Percentiles rank a stretch among this genome's conserved stretches.
Conservation (phyloP, 139 green algal genomes). For the Chlorella sorokiniana region DNA sequence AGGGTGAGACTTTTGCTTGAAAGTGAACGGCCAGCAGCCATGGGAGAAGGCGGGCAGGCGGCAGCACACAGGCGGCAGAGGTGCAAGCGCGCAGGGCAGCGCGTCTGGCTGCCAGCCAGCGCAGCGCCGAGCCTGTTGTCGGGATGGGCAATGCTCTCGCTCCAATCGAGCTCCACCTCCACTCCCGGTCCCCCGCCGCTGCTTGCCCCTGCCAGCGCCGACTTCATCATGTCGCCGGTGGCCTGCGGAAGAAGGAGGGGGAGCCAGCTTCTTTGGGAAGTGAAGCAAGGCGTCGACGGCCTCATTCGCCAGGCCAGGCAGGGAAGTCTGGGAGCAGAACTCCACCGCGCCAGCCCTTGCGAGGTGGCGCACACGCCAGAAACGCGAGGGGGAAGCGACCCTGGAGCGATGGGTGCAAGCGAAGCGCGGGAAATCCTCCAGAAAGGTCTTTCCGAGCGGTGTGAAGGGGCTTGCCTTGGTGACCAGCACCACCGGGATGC, state of each 20-base stretch:
- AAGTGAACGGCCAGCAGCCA: not conserved
- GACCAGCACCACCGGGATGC: conserved; percentile 71
- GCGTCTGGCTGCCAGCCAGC: not conserved
- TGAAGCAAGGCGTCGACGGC: not conserved
- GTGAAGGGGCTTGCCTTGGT: conserved; percentile 25
- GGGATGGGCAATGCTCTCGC: conserved; percentile 64
- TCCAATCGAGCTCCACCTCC: conserved; percentile 72
- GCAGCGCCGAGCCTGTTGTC: conserved; percentile 45
- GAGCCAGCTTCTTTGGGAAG: not conserved
- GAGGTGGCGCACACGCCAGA: too few relatives aligned
- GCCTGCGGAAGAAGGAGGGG: conserved; percentile 16
- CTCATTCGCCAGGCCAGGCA: too few relatives aligned
- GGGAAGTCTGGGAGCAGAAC: too few relatives aligned
- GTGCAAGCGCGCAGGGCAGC: too few relatives aligned
- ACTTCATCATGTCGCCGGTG: conserved; percentile 58
- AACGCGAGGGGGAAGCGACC: too few relatives aligned
- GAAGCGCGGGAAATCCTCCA: too few relatives aligned
- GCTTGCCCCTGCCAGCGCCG: conserved; percentile 32
- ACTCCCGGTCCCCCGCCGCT: conserved; percentile 33
- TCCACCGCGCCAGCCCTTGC: too few relatives aligned
- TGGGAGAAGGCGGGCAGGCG: too few relatives aligned
- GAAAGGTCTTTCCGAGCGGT: too few relatives aligned
- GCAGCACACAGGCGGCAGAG: too few relatives aligned
- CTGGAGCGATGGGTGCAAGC: too few relatives aligned
- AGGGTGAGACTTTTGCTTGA: not conserved